Evolutionary conservation across 2,329 filamentous ascomycete genomes (phyloP), one percentile per base, ranked within the genome.

Genomic region (Cladophialophora exuberans): DNA sequence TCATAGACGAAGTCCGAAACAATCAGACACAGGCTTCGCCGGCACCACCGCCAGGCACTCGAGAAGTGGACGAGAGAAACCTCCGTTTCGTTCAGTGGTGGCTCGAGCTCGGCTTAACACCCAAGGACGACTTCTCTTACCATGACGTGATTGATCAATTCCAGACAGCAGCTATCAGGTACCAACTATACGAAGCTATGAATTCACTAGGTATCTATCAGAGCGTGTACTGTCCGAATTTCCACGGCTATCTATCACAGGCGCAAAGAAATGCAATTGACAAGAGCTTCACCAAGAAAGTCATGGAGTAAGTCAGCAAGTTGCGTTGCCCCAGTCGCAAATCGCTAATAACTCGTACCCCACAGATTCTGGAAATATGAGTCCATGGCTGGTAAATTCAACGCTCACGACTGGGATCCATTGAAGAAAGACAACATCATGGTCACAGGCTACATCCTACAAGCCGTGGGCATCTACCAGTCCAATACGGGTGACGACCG

Each of bases 111-210:
- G 57, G 49, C 18, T 28, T 57, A 26, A 54, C 54, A 9, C 23
- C 38, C n/a, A 52, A 57, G 22, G 46, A 60, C 26, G 57, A 60
- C 18, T 55, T 57, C 42, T 54, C 50, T 9, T 57, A 60, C 38
- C 57, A 60, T 38, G 57, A 60, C 36, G 51, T 58, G 13, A 54
- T 57, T 25, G 54, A 57, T 39, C 57, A 60, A 41, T 60, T 60
- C n/a, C 57, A 60, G 18, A 60, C 57, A 11, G 38, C 45, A 1
- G 57, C 57, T 6, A 35, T 60, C 18, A 54, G 57, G 9, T 60
- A 60, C 26, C 57, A 60, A n/a, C 42, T 58, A n/a, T 60, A 57
- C 22, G 57, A 57, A 36, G 30, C 36, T 2, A 43, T 58, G 50
- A 51, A 44, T 20, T 28, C 26, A 18, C 39, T 57, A 11, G 54